Base-by-base conservation (phyloP, 148 eudicot species). In the Nepenthes mirabilis region DNA sequence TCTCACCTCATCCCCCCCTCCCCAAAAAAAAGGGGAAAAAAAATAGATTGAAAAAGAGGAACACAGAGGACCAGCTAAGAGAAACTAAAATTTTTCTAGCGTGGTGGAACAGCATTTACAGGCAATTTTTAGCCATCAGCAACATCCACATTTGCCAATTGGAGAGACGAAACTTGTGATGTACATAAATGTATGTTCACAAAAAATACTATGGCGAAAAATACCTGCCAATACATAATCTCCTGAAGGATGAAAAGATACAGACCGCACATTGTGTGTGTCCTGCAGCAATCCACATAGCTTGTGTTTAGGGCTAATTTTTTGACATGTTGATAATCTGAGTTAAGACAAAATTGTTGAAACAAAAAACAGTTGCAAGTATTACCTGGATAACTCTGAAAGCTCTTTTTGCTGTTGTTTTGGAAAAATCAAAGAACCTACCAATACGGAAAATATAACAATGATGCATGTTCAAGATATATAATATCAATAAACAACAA, bases 391-490 rank as follows among this genome's bases (percentile, higher is more conserved):
- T 83, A 57, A 88, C 86, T 80, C 76, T 81, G 80, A 77, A 81
- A 57, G 96, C 96, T 74, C 86, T 83, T 70, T 86, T 85, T 65
- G 96, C 96, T 11, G 79, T 79, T 61, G 93, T 56, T 74, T 88
- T 88, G 47, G 96, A 88, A 66, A 85, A 88, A 73, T 88, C 96
- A 70, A 88, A 88, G 75, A 88, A 85, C 79, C 96, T 88, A 85
- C 11, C 12, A 11, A 52, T 11, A 11, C 0, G 6, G 11, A 3
- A 52, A 52, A 52, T 3, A 52, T 11, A 3, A 3, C n/a, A 3
- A 52, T 52, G 45, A 40, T 40, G 8, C 8, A 40, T 4, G 45
- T 40, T 8, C 4, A 40, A 40, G 45, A 3, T 40, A 52, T 52
- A n/a, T 2, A 52, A 52, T 12, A 5, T 11, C 32, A 14, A 52